phyloP scores from a whole-genome alignment of 1,139 yeast species.

The Sugiyamaella neomexicana region DNA sequence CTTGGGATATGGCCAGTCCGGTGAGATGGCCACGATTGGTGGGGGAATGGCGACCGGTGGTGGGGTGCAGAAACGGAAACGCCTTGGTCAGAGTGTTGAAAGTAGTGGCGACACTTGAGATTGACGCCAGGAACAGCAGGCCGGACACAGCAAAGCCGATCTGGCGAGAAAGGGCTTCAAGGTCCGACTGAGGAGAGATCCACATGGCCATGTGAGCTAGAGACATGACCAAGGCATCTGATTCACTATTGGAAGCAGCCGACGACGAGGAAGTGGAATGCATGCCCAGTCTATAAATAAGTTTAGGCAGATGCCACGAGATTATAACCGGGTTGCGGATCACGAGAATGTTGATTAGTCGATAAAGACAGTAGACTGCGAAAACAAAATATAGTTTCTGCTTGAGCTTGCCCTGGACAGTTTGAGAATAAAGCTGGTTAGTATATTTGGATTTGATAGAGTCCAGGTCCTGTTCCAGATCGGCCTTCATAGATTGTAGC shows the following conservation, averaged over 20 bases:
- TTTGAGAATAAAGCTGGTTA: slow-evolving; percentile 35
- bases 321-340: slow-evolving; percentile 35
- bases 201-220: slow-evolving; percentile 47
- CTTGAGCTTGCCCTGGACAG: slow-evolving; percentile 38
- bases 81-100: slow-evolving; percentile 36
- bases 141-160: slow-evolving; percentile 66
- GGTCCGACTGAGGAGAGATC: slow-evolving; percentile 34
- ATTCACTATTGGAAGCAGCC: slow-evolving; percentile 14
- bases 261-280: not conserved
- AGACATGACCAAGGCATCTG: slow-evolving; percentile 53
- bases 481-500: slow-evolving; percentile 46
- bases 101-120: slow-evolving; percentile 42
- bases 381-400: slow-evolving; percentile 41
- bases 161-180: slow-evolving; percentile 60
- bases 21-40: slow-evolving; percentile 18
- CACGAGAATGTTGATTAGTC: slow-evolving; percentile 50
- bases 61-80: slow-evolving; percentile 28
- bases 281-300: not conserved
- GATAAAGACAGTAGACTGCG: slow-evolving; percentile 64
- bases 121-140: slow-evolving; percentile 63
- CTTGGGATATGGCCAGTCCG: slow-evolving; percentile 60
- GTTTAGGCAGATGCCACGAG: slow-evolving; percentile 13
- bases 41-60: not conserved
- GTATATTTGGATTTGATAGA: slow-evolving; percentile 31
- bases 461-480: slow-evolving; percentile 39